Base-by-base conservation (phyloP, 2,329 filamentous ascomycete genomes). In the Neocucurbitaria cava region DNA sequence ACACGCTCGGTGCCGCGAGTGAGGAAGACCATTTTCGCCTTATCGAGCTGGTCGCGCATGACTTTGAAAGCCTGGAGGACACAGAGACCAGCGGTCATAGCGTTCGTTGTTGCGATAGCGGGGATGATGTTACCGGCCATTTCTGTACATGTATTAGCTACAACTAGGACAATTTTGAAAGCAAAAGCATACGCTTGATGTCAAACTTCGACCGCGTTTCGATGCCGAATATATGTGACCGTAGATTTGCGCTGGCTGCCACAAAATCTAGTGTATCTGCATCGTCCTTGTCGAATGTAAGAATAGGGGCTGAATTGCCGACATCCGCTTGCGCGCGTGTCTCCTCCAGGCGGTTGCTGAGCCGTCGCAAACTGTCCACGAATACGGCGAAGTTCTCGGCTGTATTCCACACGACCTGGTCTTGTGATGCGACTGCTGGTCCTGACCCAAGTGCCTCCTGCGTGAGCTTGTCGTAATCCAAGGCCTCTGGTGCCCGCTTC, bases 111-210 rank as follows among this genome's bases (percentile, higher is more conserved):
- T 5, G 95, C 95, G 71, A 99, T 99, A 1, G 95, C 95, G 1
- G 95, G 95, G 57, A 99, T 99, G 68, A 99, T 99, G 73, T 99
- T 99, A 49, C 95, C 95, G 3, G 95, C 95, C 94, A 98, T 99
- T 77, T 99, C 90, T 83, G 56, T 45, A 20, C 20, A 17, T 4
- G 20, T 24, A 52, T 66, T 36, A 61, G 54, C 40, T 49, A 26
- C 13, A 13, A 23, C 17, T 7, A 20, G 20, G 11, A 11, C 30
- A 6, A n/a, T 11, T 23, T 5, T 13, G 28, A 4, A n/a, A 6
- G 18, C n/a, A 6, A n/a, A 23, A 3, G 49, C 80, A 62, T 68
- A 84, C 82, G 85, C 79, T 99, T 99, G 68, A 95, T 93, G 71
- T 98, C 93, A 70, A 98, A 99, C 54, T 96, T 92, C 20, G 92